Evolutionary conservation across 306 rosid species (phyloP), one percentile per base, ranked within the genome.

Genomic region (Dalbergia cochinchinensis): DNA sequence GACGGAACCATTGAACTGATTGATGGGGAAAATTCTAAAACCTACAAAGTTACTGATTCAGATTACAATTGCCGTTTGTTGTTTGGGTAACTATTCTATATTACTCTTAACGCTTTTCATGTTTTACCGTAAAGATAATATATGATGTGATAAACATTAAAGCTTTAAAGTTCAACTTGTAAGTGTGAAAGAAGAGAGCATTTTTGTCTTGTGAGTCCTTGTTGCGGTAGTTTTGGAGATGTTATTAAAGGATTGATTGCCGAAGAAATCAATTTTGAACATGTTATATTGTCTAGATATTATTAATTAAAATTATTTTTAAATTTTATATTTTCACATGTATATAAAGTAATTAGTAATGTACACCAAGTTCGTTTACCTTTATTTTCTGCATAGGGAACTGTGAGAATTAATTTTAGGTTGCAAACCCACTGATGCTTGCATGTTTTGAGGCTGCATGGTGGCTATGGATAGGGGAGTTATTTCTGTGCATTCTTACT

Each of bases 21-120:
- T 69, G 83, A 80, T 71, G 98, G 89, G 68, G 96, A 92, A 73
- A 85, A 64, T 85, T 90, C 90, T 44, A 83, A 83, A 84, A 89
- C 82, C 54, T 95, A 95, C 39, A 65, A 83, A 83, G 98, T 88
- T 82, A 82, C 89, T 35, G 96, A 95, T 85, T 88, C 88, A 16
- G 99, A 93, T 84, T 95, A 95, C 83, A 89, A 69, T 78, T 90
- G 83, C 75, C 94, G 83, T 33, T 76, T 95, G 74, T 80, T 95
- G 86, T 95, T 93, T 87, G 99, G 99, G 99, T 95, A 92, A 82
- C 18, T 64, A 42, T 82, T 76, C 64, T 65, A 20, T 18, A 51
- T 81, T 66, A 26, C 63, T 63, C 15, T 50, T 53, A 20, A 20
- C 47, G 19, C 15, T 53, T 74, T 66, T 72, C 69, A 19, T 80